Evolutionary conservation across 805 yeast genomes (phyloP), one percentile per base, ranked within the genome.

Genomic region (Phaffomyces opuntiae): DNA sequence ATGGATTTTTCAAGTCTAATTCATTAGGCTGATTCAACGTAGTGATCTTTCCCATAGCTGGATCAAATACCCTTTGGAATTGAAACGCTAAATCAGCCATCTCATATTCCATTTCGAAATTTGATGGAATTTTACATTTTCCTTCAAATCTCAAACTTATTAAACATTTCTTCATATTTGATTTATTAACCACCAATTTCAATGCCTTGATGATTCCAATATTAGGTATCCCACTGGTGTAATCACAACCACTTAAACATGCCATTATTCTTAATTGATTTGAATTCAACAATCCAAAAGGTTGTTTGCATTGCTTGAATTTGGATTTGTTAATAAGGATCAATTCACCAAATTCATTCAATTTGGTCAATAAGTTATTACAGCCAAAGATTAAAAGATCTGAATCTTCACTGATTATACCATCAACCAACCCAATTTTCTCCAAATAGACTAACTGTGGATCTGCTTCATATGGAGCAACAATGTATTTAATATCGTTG

Each of bases 401-500:
- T 0, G 97, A 89, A 61, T 93, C 99, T 59, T 93, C 99, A 37
- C 96, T 83, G 9, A 93, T 72, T 6, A 93, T 86, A 0, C 91
- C 98, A 50, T 88, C 83, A 7, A 88, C 91, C 1, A 79, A 43
- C 0, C 91, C 91, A 0, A 65, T 52, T 48, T 78, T 77, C 60
- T 91, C 98, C 38, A 93, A 71, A 56, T 81, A 88, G 9, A 90
- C 98, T 84, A 93, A 78, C 63, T 93, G 99, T 1, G 99, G 84
- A 62, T 93, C 99, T 0, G 99, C 99, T 66, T 93, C 99, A 61
- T 88, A 93, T 0, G 99, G 99, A 0, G 99, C 98, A 9, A 93
- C 99, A 8, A 93, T 77, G 56, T 77, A 91, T 48, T 72, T 75
- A 41, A 93, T 78, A 1, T 65, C 63, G 39, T 74, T 69, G 13